Base-by-base conservation (phyloP, 2,329 filamentous ascomycete genomes). In the Fonsecaea erecta region DNA sequence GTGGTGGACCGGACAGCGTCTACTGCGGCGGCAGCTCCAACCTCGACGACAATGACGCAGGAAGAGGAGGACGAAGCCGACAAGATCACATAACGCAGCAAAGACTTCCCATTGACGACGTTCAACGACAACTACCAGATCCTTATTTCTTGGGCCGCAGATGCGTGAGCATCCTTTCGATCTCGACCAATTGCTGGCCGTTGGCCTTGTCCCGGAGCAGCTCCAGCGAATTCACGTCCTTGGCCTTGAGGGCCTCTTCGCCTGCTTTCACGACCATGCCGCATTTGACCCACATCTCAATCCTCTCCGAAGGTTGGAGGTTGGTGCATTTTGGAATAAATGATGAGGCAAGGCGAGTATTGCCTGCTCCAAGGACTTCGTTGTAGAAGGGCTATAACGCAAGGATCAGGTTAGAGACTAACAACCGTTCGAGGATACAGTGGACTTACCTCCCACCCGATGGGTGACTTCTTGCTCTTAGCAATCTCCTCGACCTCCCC, bases 281-380 rank as follows among this genome's bases (percentile, higher is more conserved):
- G 77, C 95, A 98, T 79, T 97, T 97, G 73, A 96, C 88, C 85
- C 93, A 99, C 94, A 99, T 97, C 71, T 90, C 86, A 62, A 97
- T 89, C 2, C 89, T 83, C 72, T 93, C 90, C 2, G 86, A 84
- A 0, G 85, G 82, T 52, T 88, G 84, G 53, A 96, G 76, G 62
- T 83, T 83, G 16, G 88, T 89, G 80, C 93, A 97, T 78, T 98
- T 98, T 2, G 92, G 88, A 58, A 98, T 88, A 77, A 97, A 98
- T 4, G 87, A 77, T 0, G 90, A 86, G 1, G 95, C 95, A 16
- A 97, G 83, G 67, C 93, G 90, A 4, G 92, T 90, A 75, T 98
- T 98, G 52, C 95, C 95, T 1, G 95, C 95, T 53, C 90, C 88
- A 0, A 98, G 82, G 30, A 91, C 88, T 73, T 96, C 90, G 74